Evolutionary conservation across 225 moss, liverwort and hornwort species (phyloP), one percentile per base, ranked within the genome.

Genomic region (Climacium dendroides): DNA sequence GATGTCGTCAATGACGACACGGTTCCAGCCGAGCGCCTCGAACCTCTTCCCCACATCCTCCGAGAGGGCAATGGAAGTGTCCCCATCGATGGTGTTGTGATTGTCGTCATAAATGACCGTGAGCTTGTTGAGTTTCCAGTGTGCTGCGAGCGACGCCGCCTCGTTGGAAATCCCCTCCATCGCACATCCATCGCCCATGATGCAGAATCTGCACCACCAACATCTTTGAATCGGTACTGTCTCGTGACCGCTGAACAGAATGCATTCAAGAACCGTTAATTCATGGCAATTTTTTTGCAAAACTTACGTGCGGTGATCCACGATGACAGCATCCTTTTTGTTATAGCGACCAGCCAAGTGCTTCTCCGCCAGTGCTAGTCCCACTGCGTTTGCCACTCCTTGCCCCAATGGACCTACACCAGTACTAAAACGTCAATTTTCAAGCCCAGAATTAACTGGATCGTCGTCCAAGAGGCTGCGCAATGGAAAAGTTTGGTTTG

Each of bases 141-240:
- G 93, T 19, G 81, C 94, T 25, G 96, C 96, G 28, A 96, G 89
- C n/a, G 96, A 96, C 22, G 96, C 95, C 19, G 95, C 90, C 90
- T 96, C 96, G 41, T 96, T 92, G 7, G 96, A 89, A 60, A 95
- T 95, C 34, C 96, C 96, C 83, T 96, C 96, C 96, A 96, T 96
- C 19, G 96, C 95, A 88, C 96, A 96, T 50, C 96, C 96, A 82
- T 96, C 96, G 15, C 96, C 96, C 95, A 96, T 95, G 26, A 96
- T 95, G 85, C 96, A 96, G 84, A 91, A 95, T 77, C 96, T 96
- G 90, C 79, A 83, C 81, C 79, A 41, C 69, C 75, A 76, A 35
- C 45, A 82, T 32, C 72, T 41, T 50, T 62, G 23, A 59, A 53
- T 62, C 64, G 28, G 84, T 55, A 66, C 52, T 8, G 45, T 60